Evolutionary conservation across 1,139 yeast species (phyloP), one percentile per base, ranked within the genome.

Genomic region (Taphrina wiesneri): DNA sequence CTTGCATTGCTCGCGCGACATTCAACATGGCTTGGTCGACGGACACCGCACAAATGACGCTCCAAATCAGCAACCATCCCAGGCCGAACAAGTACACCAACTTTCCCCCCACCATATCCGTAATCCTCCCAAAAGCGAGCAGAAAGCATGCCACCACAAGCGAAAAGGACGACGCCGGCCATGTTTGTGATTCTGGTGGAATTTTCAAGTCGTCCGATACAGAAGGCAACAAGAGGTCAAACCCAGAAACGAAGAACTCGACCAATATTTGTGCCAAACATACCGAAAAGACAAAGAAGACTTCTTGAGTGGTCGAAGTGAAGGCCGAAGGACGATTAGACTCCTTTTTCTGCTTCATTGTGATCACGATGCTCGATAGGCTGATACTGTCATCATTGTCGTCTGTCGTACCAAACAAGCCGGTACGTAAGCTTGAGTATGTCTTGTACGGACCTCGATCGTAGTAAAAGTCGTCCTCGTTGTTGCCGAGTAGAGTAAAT

Each of bases 1-100:
- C 63, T 34, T 59, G 63, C 56, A 59, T 32, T n/a, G 63, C 63
- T 11, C 63, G 45, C 1, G 63, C 54, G 17, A 59, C 63, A 26
- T 46, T 46, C 25, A 59, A 46, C 56, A 25, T 49, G 13, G 43
- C 34, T 23, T 49, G 26, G 25, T 34, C 36, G 43, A 21, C 25
- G n/a, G 63, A 49, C 7, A 59, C 52, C 25, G 56, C 63, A 32
- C 41, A 45, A 19, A 59, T 47, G 6, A 59, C 30, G 19, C 52
- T 39, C 56, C 63, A 59, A 11, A 46, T 21, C 13, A 51, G 45
- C 30, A 59, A 47, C 63, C 63, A 59, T 9, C 36, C 47, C 15
- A 49, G 53, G 15, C 63, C 63, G 26, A 26, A 30, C n/a, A 59
- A 19, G 47, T 46, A 59, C 36, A 59, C 63, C 30, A 49, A 34